These are phyloP conservation scores for Cantharellus anzutake DNA, from an alignment of 768 basidiomycete genomes.

Conservation along the genomic window DNA sequence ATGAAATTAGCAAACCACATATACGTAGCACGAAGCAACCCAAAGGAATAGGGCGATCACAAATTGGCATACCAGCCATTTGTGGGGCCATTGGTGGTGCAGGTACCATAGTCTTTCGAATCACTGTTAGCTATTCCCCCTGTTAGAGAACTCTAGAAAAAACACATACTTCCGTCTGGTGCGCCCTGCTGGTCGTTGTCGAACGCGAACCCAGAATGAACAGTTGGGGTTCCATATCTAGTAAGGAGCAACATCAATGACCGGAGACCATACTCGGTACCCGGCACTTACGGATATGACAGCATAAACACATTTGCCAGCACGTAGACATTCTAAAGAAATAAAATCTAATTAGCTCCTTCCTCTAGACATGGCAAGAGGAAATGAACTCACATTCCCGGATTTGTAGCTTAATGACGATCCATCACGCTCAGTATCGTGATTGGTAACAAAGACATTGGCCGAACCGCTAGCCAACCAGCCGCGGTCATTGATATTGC, in stretches of 20 bases:
- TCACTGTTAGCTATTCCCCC: not conserved
- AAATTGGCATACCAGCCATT: slow-evolving; percentile 1
- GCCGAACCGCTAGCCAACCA: slow-evolving; percentile 37
- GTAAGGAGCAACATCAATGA: slow-evolving; percentile 16
- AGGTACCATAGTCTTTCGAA: too few species aligned
- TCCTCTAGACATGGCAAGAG: slow-evolving; percentile 16
- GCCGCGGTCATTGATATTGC: slow-evolving; percentile 32
- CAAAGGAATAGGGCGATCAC: too few species aligned
- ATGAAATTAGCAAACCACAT: not conserved
- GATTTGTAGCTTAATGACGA: not conserved
- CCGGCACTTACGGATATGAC: slow-evolving; percentile 38
- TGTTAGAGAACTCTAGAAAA: not conserved
- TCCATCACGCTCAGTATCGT: slow-evolving; percentile 41
- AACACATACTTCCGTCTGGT: slow-evolving; percentile 31
- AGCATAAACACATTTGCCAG: slow-evolving; percentile 45
- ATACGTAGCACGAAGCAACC: too few species aligned
- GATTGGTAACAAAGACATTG: slow-evolving; percentile 50
- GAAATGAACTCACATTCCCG: not conserved
- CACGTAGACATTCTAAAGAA: slow-evolving; percentile 40
- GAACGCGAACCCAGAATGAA: slow-evolving; percentile 37
- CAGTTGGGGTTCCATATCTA: slow-evolving; percentile 17
- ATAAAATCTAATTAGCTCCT: slow-evolving; percentile 35
- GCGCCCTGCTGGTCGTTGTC: slow-evolving; percentile 30
- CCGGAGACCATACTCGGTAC: slow-evolving; percentile 43
- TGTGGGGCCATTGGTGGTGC: slow-evolving; percentile 1